These are phyloP conservation scores for Diaporthe eres DNA, from an alignment of 2,329 filamentous ascomycete species.

Conservation along the genomic window DNA sequence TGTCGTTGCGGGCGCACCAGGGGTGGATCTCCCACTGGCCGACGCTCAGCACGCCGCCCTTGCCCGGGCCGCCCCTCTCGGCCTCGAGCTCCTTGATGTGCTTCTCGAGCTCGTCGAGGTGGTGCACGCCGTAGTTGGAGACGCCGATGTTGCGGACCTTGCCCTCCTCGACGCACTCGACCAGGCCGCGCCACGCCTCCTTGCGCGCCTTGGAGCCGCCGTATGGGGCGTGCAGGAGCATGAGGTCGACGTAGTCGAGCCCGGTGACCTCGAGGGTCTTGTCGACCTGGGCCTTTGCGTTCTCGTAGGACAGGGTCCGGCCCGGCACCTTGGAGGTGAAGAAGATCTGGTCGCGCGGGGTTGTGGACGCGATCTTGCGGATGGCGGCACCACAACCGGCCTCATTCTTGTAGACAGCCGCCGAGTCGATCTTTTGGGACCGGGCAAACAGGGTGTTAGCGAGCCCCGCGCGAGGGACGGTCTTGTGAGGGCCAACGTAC, in stretches of 20 bases:
- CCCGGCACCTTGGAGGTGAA: slow-evolving; percentile 70
- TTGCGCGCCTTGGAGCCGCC: slow-evolving; percentile 69
- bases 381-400: slow-evolving; percentile 62
- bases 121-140: slow-evolving; percentile 76
- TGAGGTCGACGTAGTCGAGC: slow-evolving; percentile 77
- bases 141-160: slow-evolving; percentile 74
- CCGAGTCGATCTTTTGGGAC: slow-evolving; percentile 64
- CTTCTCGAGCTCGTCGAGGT: slow-evolving; percentile 71
- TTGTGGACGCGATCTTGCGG: slow-evolving; percentile 51
- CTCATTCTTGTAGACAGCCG: slow-evolving; percentile 66
- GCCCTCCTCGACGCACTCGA: slow-evolving; percentile 73
- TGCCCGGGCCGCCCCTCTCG: slow-evolving; percentile 72
- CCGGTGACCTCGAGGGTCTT: slow-evolving; percentile 73
- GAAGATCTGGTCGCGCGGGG: slow-evolving; percentile 65
- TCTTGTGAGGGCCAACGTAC: slow-evolving; percentile 49
- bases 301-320: slow-evolving; percentile 69
- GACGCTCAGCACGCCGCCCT: slow-evolving; percentile 81
- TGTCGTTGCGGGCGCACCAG: slow-evolving; percentile 85
- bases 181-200: slow-evolving; percentile 73
- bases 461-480: background rate
- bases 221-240: slow-evolving; percentile 74
- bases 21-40: slow-evolving; percentile 94
- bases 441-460: background rate
- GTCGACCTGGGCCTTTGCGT: slow-evolving; percentile 74
- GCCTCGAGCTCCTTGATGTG: slow-evolving; percentile 73